Evolutionary conservation across 768 basidiomycete genomes (phyloP).

Genomic region (Leccinum variicolor): DNA sequence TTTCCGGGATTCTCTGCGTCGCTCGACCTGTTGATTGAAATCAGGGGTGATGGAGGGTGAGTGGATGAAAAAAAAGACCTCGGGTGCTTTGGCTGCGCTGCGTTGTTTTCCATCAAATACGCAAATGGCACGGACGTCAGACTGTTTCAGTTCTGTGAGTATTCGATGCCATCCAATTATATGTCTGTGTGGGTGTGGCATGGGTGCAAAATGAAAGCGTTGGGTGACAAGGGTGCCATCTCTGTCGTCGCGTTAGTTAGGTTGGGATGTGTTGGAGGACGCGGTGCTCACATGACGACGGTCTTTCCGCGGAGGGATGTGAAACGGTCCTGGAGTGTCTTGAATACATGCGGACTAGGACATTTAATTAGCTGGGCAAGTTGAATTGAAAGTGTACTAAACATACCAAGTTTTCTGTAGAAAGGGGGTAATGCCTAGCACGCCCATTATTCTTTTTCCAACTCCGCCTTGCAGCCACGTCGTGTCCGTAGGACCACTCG

Average conservation of each 20-base stretch:
- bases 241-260: conserved; percentile 35
- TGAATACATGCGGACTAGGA: conserved; percentile 61
- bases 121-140: conserved; percentile 60
- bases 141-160: conserved; percentile 55
- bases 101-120: conserved; percentile 78
- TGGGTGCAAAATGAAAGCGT: conserved; percentile 69
- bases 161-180: conserved; percentile 78
- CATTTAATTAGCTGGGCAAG: background rate
- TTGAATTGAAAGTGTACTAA: background rate
- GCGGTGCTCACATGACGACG: conserved; percentile 65
- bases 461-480: conserved; percentile 30
- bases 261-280: background rate
- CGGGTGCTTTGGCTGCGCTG: conserved; percentile 62
- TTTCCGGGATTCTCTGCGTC: conserved; percentile 50
- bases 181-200: conserved; percentile 64
- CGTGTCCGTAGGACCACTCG: background rate
- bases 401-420: conserved; percentile 63
- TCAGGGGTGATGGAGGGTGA: background rate
- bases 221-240: conserved; percentile 87
- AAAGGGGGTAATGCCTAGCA: conserved; percentile 66
- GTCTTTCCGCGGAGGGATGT: conserved; percentile 59
- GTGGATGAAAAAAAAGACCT: conserved; percentile 43
- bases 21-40: conserved; percentile 41
- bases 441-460: conserved; percentile 54
- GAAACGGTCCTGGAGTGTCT: conserved; percentile 61